Base-by-base conservation (phyloP, 441 rosid genomes). In the Gossypium davidsonii region DNA sequence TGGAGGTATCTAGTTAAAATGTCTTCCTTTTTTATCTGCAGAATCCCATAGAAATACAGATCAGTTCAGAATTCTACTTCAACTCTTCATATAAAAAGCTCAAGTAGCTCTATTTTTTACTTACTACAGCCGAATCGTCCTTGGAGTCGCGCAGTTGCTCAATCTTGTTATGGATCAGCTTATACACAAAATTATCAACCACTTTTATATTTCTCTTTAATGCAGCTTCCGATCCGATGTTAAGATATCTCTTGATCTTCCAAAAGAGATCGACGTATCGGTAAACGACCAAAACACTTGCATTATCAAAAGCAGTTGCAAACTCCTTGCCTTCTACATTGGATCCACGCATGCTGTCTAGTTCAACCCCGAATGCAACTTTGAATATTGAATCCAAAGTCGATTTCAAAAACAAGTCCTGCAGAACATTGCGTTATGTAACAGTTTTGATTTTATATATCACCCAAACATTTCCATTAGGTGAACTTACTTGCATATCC, bases 141-240 rank as follows among this genome's bases (percentile, higher is more conserved):
- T 80, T 62, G 10, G 52, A 42, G 75, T 69, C 69, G 49, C 58
- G 74, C 83, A 82, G 78, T 39, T 76, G 83, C 74, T 82, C 74
- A 51, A 76, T 82, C 83, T 89, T 89, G 67, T 42, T 72, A 25
- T 70, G 48, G 67, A 87, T 87, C 26, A 83, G 72, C 83, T 89
- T 85, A 58, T 77, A 80, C 28, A 80, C 79, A 57, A 78, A 79
- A 18, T 70, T 48, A 23, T 80, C 73, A 18, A 83, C 67, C 11
- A 73, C 72, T 63, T 57, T 14, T 10, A 75, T 37, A 60, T 51
- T 70, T 44, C 51, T 83, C 74, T 67, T 81, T 14, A 79, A 46
- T 14, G 0, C 25, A 11, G 82, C 82, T 76, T 83, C 81, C 1
- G 84, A 69, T 71, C 86, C 84, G 18, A 83, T 64, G 23, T 83